A percentile compares a stretch with the other conserved stretches of the same genome.
These are phyloP conservation scores for Porcisia deanei DNA, from an alignment of 208 protist genomes.

Conservation along the genomic window DNA sequence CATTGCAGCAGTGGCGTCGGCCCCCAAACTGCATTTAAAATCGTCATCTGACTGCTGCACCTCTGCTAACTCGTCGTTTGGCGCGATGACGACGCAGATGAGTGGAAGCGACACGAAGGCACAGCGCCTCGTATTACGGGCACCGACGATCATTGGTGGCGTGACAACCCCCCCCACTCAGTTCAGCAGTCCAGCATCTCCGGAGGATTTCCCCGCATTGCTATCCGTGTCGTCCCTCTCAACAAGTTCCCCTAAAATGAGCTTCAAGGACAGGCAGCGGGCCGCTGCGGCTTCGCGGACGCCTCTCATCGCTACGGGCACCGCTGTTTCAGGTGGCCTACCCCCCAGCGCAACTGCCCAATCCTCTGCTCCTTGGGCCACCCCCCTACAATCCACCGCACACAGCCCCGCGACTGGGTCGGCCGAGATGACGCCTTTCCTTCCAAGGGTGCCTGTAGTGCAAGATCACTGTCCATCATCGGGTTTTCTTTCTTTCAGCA, in stretches of 20 bases:
- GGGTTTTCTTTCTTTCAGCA: not conserved
- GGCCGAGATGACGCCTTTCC: not conserved
- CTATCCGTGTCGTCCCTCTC: not conserved
- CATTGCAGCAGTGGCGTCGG: not conserved
- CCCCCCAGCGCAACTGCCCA: not conserved
- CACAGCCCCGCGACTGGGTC: not conserved
- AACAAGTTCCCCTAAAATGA: constrained; percentile 8
- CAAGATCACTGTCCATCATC: not conserved
- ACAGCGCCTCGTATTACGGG: not conserved
- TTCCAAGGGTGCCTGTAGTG: not conserved
- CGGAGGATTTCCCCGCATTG: not conserved
- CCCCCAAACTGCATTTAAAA: not conserved
- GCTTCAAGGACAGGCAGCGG: constrained; percentile 28
- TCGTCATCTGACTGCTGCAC: not conserved
- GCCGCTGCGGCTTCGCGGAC: not conserved
- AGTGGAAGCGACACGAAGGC: not conserved
- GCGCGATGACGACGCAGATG: not conserved
- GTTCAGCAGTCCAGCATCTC: not conserved
- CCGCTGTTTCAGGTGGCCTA: not conserved
- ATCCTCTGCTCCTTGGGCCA: not conserved
- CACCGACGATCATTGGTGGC: not conserved
- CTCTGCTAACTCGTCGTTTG: not conserved
- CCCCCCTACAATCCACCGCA: not conserved
- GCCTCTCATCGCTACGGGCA: not conserved
- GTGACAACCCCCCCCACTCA: not conserved